A percentile compares a stretch with the other conserved stretches of the same genome.
Conservation (phyloP, 495 filamentous ascomycete genomes). For the Immersiella caudata region DNA sequence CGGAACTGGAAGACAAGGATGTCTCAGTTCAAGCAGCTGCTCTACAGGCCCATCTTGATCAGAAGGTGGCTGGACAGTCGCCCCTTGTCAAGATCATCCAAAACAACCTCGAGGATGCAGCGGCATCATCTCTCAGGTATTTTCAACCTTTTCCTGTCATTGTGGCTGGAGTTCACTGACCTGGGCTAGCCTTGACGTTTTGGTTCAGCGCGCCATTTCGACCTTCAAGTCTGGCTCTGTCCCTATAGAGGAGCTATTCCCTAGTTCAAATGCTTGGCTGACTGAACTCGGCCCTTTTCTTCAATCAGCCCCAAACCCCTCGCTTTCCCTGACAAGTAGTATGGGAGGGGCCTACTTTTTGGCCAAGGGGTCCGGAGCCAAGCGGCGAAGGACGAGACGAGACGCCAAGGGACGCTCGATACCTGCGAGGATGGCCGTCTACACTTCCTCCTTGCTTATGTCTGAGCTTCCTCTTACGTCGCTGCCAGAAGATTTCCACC, state of each 20-base stretch:
- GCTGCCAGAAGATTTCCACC: constrained; percentile 36
- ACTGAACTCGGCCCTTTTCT: constrained; percentile 61
- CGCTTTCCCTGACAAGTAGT: constrained; percentile 70
- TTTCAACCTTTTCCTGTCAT: constrained; percentile 16
- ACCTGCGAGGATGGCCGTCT: constrained; percentile 73
- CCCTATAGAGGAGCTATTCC: constrained; percentile 44
- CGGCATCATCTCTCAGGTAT: constrained; percentile 45
- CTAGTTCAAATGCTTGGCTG: constrained; percentile 47
- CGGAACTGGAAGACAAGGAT: constrained; percentile 42
- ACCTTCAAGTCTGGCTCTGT: constrained; percentile 24
- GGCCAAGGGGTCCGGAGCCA: constrained; percentile 43
- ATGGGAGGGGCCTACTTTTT: constrained; percentile 73
- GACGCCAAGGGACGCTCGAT: constrained; percentile 71
- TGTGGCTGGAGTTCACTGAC: constrained; percentile 17
- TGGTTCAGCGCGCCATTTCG: constrained; percentile 46
- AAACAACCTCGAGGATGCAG: constrained; percentile 44
- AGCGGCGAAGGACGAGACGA: constrained; percentile 37
- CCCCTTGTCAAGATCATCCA: constrained; percentile 45
- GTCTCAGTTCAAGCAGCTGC: constrained; percentile 35
- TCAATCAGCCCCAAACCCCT: constrained; percentile 56
- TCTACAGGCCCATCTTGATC: constrained; percentile 41
- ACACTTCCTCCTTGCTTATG: constrained; percentile 59
- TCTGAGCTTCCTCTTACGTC: constrained; percentile 34
- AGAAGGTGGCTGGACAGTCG: constrained; percentile 32
- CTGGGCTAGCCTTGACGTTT: constrained; percentile 32